Evolutionary conservation across 768 basidiomycete genomes (phyloP), one percentile per base, ranked within the genome.

Genomic region (Tylopilus sp.): DNA sequence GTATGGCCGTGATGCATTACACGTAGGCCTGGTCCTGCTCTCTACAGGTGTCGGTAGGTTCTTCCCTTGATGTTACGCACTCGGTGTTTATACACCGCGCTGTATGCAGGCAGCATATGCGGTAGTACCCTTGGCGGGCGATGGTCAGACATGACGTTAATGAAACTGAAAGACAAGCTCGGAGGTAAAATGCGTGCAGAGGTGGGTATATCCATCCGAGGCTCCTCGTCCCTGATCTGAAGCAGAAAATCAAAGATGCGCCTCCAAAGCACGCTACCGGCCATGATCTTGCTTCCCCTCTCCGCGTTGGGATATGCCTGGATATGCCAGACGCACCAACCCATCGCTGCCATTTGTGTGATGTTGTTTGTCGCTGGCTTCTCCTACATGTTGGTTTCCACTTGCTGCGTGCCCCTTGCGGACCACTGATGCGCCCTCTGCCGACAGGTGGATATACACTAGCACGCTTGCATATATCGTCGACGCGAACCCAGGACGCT

Each of bases 391-490:
- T 56, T 15, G 11, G 55, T 42, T 3, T 46, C 21, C 23, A 11
- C 12, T 28, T 23, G 50, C n/a, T 23, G 15, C 8, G 8, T 23
- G 3, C 8, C 15, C n/a, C 2, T 35, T 49, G 44, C 22, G 5
- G 20, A 4, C 3, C 12, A 15, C 22, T 47, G 7, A 53, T 20
- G 13, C 13, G 17, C 13, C 47, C 40, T 36, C 26, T 25, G 7
- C 18, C 4, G 13, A 38, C 44, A 81, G 79, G 52, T 75, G 75
- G 68, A 79, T 82, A 46, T 87, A 84, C 62, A 72, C 80, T 2
- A 83, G 80, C 35, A 84, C 85, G 1, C 73, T 95, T 20, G 86
- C 91, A 0, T 95, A 92, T 62, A 79, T 94, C 39, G 89, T 94
- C 17, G 93, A 95, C 60, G 82, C 90, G 7, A 95, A 95, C 62